Evolutionary conservation across 106 monocot species (phyloP).

Genomic region (Allium cepa): DNA sequence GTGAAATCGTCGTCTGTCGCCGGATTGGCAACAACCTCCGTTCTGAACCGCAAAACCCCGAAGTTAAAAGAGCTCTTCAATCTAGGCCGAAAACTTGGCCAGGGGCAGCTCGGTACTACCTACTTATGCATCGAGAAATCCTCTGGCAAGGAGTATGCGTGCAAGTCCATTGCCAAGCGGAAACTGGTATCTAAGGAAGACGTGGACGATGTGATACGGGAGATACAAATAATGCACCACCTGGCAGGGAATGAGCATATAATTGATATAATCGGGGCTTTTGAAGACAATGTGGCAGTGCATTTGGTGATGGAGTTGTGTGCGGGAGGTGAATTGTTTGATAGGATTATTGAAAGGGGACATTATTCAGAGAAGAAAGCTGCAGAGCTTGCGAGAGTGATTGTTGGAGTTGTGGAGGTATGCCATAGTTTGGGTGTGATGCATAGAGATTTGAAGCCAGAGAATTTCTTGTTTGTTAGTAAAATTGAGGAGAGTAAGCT

Average conservation of each 20-base stretch:
- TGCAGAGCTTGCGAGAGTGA: slow-evolving; percentile 35
- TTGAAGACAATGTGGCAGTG: slow-evolving; percentile 51
- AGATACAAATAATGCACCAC: slow-evolving; percentile 58
- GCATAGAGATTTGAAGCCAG: slow-evolving; percentile 59
- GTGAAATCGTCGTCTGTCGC: slow-evolving; percentile 37
- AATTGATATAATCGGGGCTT: slow-evolving; percentile 40
- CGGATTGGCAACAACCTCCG: slow-evolving; percentile 26
- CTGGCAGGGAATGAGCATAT: slow-evolving; percentile 42
- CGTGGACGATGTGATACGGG: slow-evolving; percentile 48
- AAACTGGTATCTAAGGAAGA: slow-evolving; percentile 39
- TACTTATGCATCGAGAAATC: slow-evolving; percentile 48
- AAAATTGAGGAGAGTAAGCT: slow-evolving; percentile 32
- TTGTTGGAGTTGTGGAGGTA: slow-evolving; percentile 43
- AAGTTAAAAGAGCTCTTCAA: slow-evolving; percentile 40
- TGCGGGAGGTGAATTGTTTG: slow-evolving; percentile 54
- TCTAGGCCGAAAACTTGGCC: slow-evolving; percentile 46
- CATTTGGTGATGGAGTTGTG: slow-evolving; percentile 60
- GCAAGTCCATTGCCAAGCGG: slow-evolving; percentile 59
- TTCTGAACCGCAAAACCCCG: slow-evolving; percentile 35
- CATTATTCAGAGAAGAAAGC: slow-evolving; percentile 56
- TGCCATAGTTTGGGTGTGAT: slow-evolving; percentile 54
- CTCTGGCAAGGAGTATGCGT: slow-evolving; percentile 34
- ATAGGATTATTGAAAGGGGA: slow-evolving; percentile 41
- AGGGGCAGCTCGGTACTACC: slow-evolving; percentile 56
- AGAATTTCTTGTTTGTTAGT: slow-evolving; percentile 53